A percentile compares a stretch with the other conserved stretches of the same genome.
phyloP scores from a whole-genome alignment of 2,329 filamentous ascomycete genomes.

The Septoria petroselini region DNA sequence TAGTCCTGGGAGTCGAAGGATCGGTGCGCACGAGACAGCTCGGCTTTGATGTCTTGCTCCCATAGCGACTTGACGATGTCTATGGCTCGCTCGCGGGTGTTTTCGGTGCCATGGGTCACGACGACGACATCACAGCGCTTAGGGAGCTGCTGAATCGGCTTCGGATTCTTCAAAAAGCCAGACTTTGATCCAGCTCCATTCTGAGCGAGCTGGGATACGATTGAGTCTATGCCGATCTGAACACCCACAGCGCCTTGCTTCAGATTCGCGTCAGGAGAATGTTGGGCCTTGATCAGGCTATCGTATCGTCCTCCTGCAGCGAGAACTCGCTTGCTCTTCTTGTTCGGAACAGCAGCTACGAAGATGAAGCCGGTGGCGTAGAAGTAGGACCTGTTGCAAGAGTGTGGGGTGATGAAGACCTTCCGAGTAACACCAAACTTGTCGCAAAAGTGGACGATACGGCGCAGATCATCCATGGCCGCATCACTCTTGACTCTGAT shows the following conservation, averaged over 20 bases:
- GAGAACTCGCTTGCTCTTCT: slow-evolving; percentile 61
- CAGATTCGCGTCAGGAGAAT: slow-evolving; percentile 58
- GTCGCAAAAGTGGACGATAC: slow-evolving; percentile 73
- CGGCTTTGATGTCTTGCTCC: slow-evolving; percentile 79
- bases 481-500: slow-evolving; percentile 34
- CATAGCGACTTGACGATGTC: slow-evolving; percentile 77
- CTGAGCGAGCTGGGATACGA: slow-evolving; percentile 50
- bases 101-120: slow-evolving; percentile 68
- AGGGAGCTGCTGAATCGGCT: slow-evolving; percentile 14
- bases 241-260: slow-evolving; percentile 71
- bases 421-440: slow-evolving; percentile 72
- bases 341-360: slow-evolving; percentile 83
- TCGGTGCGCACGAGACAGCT: slow-evolving; percentile 68
- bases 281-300: slow-evolving; percentile 77
- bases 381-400: slow-evolving; percentile 87
- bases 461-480: slow-evolving; percentile 66
- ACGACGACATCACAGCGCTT: slow-evolving; percentile 76
- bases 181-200: slow-evolving; percentile 21
- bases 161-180: slow-evolving; percentile 24
- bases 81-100: slow-evolving; percentile 72
- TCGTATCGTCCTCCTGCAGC: slow-evolving; percentile 95
- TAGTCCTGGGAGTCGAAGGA: slow-evolving; percentile 40
- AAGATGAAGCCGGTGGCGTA: slow-evolving; percentile 84
- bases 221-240: slow-evolving; percentile 81
- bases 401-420: slow-evolving; percentile 79